A percentile compares a stretch with the other conserved stretches of the same genome.
Conservation (phyloP, 2,329 filamentous ascomycete genomes). For the Arthrobotrys sinensis region DNA sequence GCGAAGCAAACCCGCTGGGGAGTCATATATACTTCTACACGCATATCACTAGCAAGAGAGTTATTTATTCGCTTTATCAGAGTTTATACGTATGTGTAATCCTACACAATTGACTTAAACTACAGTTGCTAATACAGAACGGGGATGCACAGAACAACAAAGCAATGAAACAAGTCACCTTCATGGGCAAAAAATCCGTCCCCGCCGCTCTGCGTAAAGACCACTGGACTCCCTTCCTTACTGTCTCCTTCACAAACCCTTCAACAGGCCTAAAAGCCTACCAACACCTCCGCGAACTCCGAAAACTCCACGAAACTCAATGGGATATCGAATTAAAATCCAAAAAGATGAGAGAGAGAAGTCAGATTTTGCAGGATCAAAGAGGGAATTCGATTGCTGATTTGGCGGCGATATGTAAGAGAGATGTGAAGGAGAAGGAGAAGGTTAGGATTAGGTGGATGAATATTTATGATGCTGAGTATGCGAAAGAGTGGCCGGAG, state of each 20-base stretch:
- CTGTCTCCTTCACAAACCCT: slow-evolving; percentile 74
- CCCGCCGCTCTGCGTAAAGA: slow-evolving; percentile 77
- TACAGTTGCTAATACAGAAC: background rate
- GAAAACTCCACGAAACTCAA: slow-evolving; percentile 75
- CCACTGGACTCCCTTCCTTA: slow-evolving; percentile 76
- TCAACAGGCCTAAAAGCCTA: slow-evolving; percentile 74
- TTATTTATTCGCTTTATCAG: slow-evolving; percentile 68
- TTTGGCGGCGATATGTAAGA: slow-evolving; percentile 72
- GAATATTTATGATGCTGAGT: slow-evolving; percentile 67
- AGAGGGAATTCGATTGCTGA: slow-evolving; percentile 76
- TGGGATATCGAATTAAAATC: slow-evolving; percentile 72
- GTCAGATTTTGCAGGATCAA: slow-evolving; percentile 74
- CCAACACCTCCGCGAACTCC: slow-evolving; percentile 77
- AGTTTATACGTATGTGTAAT: slow-evolving; percentile 65
- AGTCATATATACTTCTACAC: slow-evolving; percentile 67
- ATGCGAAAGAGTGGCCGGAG: slow-evolving; percentile 66
- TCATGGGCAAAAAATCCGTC: slow-evolving; percentile 78
- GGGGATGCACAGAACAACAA: slow-evolving; percentile 67
- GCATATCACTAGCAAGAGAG: slow-evolving; percentile 67
- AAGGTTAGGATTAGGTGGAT: slow-evolving; percentile 65
- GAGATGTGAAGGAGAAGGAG: slow-evolving; percentile 39
- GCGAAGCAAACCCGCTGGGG: slow-evolving; percentile 64
- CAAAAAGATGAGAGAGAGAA: slow-evolving; percentile 69
- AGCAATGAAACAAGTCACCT: slow-evolving; percentile 74
- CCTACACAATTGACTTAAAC: background rate